These are phyloP conservation scores for Kodamaea neixiangensis DNA, from an alignment of 805 yeast species.

Conservation along the genomic window DNA sequence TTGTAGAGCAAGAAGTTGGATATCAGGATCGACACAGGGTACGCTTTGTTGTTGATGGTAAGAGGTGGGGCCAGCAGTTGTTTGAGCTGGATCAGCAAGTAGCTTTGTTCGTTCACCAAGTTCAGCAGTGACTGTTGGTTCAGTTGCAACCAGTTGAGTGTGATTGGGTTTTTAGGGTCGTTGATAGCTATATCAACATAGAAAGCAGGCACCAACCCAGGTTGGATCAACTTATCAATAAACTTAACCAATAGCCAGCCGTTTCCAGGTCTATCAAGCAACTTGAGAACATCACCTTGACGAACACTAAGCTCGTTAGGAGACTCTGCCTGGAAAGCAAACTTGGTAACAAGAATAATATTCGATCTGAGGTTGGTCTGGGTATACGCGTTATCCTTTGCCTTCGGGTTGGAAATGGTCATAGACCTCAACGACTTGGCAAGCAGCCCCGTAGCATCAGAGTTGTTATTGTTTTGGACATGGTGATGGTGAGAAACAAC, in stretches of 20 bases:
- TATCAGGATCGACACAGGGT: constrained; percentile 38
- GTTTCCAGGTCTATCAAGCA: constrained; percentile 47
- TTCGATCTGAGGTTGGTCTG: constrained; percentile 24
- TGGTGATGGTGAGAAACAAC: neutral
- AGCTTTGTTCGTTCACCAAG: constrained; percentile 21
- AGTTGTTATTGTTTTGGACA: neutral
- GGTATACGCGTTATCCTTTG: neutral
- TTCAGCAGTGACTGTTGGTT: constrained; percentile 11
- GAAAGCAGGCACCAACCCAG: constrained; percentile 55
- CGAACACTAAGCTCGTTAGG: constrained; percentile 45
- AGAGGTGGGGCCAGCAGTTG: constrained; percentile 21
- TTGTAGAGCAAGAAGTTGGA: constrained; percentile 41
- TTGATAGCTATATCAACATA: constrained; percentile 50
- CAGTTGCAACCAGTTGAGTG: constrained; percentile 35
- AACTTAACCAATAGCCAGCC: constrained; percentile 61
- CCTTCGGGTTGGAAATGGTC: constrained; percentile 8
- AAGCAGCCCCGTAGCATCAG: neutral
- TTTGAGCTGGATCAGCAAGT: constrained; percentile 30
- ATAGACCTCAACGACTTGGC: constrained; percentile 6
- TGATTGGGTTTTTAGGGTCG: constrained; percentile 39
- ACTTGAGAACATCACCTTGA: constrained; percentile 54
- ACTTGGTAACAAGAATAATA: constrained; percentile 48
- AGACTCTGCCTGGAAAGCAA: constrained; percentile 45
- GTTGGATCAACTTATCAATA: constrained; percentile 45
- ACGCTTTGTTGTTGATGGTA: constrained; percentile 32